Evolutionary conservation across 331 rosid genomes (phyloP).

Genomic region (Prunus yedoensis): DNA sequence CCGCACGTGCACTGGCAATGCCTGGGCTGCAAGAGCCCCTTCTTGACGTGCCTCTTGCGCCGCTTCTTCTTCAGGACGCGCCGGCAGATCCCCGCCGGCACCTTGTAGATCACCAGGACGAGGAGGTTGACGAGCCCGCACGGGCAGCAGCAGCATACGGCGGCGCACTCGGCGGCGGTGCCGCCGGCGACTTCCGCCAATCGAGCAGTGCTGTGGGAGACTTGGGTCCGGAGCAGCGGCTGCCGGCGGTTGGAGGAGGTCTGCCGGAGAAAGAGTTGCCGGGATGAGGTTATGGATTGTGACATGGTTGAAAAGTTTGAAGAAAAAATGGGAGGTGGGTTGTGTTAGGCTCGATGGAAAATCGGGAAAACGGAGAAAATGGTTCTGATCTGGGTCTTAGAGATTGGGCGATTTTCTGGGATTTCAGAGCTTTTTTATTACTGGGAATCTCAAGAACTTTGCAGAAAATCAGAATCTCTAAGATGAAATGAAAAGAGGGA

Average conservation of each 20-base stretch:
- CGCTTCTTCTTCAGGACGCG: constrained; percentile 38
- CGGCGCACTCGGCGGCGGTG: constrained; percentile 86
- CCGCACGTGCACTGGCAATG: constrained; percentile 29
- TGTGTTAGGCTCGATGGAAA: background rate
- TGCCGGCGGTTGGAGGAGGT: constrained; percentile 36
- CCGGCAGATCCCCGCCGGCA: constrained; percentile 75
- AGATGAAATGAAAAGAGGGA: background rate
- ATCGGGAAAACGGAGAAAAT: background rate
- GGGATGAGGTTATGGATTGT: constrained; percentile 25
- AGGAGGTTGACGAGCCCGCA: constrained; percentile 53
- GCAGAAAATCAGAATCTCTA: constrained; percentile 7
- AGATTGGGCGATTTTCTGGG: background rate
- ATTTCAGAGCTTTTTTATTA: background rate
- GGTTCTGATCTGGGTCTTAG: background rate
- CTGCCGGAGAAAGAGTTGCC: constrained; percentile 30
- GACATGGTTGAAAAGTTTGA: constrained; percentile 9
- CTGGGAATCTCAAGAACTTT: background rate
- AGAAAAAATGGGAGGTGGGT: background rate
- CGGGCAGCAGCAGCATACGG: constrained; percentile 84
- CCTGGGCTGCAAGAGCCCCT: constrained; percentile 33
- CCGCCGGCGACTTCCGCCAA: constrained; percentile 73
- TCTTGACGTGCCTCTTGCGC: constrained; percentile 28
- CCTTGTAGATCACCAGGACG: constrained; percentile 60
- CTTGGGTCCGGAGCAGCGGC: constrained; percentile 28
- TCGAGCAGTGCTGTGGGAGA: constrained; percentile 6